Evolutionary conservation across 1,139 yeast species (phyloP), one percentile per base, ranked within the genome.

Genomic region (Lodderomyces metapsilosis): DNA sequence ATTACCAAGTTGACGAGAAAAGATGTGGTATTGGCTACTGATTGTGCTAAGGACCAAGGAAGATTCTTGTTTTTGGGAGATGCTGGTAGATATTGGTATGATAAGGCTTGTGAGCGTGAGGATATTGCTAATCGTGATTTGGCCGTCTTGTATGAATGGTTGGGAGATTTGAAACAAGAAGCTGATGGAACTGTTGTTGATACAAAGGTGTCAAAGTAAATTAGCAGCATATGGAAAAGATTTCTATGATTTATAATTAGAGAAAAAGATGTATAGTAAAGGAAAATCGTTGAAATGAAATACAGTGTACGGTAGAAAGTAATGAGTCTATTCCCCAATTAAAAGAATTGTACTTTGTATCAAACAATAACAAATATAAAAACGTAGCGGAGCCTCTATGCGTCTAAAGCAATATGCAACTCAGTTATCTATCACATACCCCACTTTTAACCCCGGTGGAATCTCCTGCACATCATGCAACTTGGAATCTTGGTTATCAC

Each of bases 21-120:
- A 54, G 84, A 79, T 54, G 70, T 79, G 52, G 76, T 74, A 3
- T 70, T 79, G 50, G 84, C 83, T 17, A 61, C 78, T 12, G 68
- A 69, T 24, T 70, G 77, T 40, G 82, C 84, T 17, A 61, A 65
- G 46, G 47, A 36, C 36, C 57, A 46, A 35, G 51, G 59, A 42
- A 54, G 76, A 42, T 66, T 65, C 49, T 65, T 71, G 52, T 71
- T 52, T 47, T 57, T 71, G 53, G 77, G 76, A 12, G 76, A 68
- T 36, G 54, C 64, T 34, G 61, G 73, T 32, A 66, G 60, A 52
- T 57, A 64, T 41, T 70, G 75, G 75, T 71, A 71, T 46, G 72
- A 71, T 45, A 63, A 61, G 49, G 77, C 76, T 9, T 69, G 75
- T 48, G 75, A 71, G 52, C 54, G 68, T 34, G 63, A 62, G n/a